Conservation (phyloP, 2,329 filamentous ascomycete species). For the Ophiobolus disseminans region DNA sequence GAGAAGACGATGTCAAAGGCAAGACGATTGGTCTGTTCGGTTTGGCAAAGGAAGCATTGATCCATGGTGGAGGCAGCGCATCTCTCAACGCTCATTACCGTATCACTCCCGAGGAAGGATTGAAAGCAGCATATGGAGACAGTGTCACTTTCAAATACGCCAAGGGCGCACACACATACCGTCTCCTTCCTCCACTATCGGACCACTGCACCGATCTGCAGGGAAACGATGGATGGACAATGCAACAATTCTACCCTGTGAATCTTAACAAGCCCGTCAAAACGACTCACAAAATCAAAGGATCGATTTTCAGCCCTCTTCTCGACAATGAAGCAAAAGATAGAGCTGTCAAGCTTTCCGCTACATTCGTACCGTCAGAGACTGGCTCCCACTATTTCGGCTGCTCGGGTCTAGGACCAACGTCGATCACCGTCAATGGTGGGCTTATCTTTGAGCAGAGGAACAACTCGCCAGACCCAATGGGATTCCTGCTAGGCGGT, state of each 20-base stretch:
- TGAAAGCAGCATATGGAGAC: slow-evolving; percentile 35
- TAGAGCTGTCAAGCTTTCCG: slow-evolving; percentile 32
- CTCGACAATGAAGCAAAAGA: slow-evolving; percentile 29
- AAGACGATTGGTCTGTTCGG: slow-evolving; percentile 75
- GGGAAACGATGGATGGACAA: slow-evolving; percentile 42
- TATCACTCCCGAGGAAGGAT: slow-evolving; percentile 35
- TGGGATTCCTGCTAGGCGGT: slow-evolving; percentile 70
- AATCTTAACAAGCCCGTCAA: slow-evolving; percentile 31
- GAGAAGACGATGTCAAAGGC: slow-evolving; percentile 60
- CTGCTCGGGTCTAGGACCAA: slow-evolving; percentile 45
- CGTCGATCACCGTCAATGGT: slow-evolving; percentile 35
- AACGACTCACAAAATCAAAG: slow-evolving; percentile 30
- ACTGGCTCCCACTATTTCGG: slow-evolving; percentile 42
- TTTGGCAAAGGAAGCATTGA: slow-evolving; percentile 61
- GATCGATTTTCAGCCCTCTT: slow-evolving; percentile 35
- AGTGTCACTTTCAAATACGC: slow-evolving; percentile 42
- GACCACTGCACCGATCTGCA: slow-evolving; percentile 33
- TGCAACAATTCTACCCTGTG: slow-evolving; percentile 36
- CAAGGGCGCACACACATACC: slow-evolving; percentile 45
- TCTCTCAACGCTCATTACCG: slow-evolving; percentile 35
- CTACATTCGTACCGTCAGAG: slow-evolving; percentile 32
- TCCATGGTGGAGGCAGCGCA: slow-evolving; percentile 46
- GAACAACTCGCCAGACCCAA: slow-evolving; percentile 64
- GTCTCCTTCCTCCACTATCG: slow-evolving; percentile 39
- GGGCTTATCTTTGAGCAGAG: slow-evolving; percentile 40